phyloP scores from a whole-genome alignment of 345 rosid species.

The Boechera divaricarpa region DNA sequence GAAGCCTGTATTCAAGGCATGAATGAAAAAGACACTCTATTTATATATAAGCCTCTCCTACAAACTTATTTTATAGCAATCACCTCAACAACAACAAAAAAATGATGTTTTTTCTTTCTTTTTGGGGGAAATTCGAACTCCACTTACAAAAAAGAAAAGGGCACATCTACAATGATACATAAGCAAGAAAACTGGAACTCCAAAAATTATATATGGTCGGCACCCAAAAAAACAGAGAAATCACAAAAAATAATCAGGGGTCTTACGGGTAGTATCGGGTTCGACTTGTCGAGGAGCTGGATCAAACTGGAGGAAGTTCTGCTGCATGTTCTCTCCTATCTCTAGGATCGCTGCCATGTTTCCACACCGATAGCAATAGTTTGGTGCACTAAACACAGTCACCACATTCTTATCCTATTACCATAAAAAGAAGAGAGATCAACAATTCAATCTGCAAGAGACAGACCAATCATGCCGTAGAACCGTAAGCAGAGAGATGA shows the following conservation, averaged over 20 bases:
- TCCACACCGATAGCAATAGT: conserved; percentile 82
- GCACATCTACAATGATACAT: conserved; percentile 45
- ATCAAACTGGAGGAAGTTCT: conserved; percentile 83
- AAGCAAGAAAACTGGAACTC: conserved; percentile 23
- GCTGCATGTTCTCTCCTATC: conserved; percentile 85
- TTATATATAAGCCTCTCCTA: conserved; percentile 32
- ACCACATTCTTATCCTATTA: conserved; percentile 78
- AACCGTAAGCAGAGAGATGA: conserved; percentile 11
- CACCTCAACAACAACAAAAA: conserved; percentile 32
- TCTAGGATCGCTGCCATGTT: conserved; percentile 91
- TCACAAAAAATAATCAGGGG: conserved; percentile 87
- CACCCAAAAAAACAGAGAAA: conserved; percentile 14
- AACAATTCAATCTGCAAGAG: background rate
- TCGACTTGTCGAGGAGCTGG: conserved; percentile 91
- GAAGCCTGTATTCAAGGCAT: background rate
- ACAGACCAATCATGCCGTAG: background rate
- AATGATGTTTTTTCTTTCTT: conserved; percentile 35
- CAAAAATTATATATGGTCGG: conserved; percentile 24
- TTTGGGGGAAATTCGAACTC: conserved; percentile 30
- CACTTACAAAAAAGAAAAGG: conserved; percentile 17
- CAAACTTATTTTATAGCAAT: conserved; percentile 26
- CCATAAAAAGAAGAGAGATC: conserved; percentile 1
- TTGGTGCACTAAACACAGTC: conserved; percentile 85
- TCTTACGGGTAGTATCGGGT: conserved; percentile 79
- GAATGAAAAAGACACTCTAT: conserved; percentile 2